Conservation (phyloP, 73 alveolate species). For the Tetrahymena borealis region DNA sequence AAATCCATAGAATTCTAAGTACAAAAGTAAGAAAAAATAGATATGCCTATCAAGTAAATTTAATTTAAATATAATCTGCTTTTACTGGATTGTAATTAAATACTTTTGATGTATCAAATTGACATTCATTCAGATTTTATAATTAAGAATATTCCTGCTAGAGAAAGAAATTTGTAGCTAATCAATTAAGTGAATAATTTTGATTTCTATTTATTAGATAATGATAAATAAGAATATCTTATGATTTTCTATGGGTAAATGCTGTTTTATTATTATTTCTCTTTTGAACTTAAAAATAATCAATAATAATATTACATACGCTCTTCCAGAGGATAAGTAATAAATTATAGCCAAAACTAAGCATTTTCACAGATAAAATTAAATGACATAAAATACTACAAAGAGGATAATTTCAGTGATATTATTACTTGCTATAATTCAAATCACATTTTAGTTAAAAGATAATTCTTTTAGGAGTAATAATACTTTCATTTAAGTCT, state of each 20-base stretch:
- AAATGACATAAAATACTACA: neutral
- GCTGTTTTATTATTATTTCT: neutral
- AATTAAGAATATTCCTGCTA: too few relatives aligned
- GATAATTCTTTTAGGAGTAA: neutral
- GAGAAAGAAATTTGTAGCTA: too few relatives aligned
- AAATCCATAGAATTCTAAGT: too few relatives aligned
- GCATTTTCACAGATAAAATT: neutral
- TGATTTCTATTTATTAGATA: too few relatives aligned
- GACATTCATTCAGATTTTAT: too few relatives aligned
- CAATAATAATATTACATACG: neutral
- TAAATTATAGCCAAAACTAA: neutral
- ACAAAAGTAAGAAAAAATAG: too few relatives aligned
- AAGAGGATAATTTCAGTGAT: neutral
- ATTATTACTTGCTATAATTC: neutral
- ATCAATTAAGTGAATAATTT: too few relatives aligned
- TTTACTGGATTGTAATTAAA: too few relatives aligned
- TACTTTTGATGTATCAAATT: too few relatives aligned
- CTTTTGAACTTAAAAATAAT: neutral
- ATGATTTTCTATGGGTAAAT: neutral
- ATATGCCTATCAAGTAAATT: too few relatives aligned
- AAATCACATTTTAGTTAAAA: neutral
- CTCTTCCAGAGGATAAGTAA: neutral
- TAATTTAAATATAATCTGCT: too few relatives aligned
- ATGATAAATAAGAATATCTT: too few relatives aligned
- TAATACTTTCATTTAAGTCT: neutral